These are phyloP conservation scores for Suillus subaureus DNA, from an alignment of 768 basidiomycete species.

Conservation along the genomic window DNA sequence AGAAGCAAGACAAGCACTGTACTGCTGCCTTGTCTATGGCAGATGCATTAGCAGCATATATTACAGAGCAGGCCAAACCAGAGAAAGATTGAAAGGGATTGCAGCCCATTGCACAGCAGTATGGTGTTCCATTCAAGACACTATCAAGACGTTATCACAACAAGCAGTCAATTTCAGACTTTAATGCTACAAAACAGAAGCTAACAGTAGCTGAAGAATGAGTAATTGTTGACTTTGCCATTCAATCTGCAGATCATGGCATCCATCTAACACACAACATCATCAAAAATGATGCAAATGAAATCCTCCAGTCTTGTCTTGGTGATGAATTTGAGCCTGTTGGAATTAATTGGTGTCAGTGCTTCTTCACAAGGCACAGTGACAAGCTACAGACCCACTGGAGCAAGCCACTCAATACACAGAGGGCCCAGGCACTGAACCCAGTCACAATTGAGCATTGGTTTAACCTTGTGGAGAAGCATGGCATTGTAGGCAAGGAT, in stretches of 20 bases:
- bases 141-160: too few relatives aligned
- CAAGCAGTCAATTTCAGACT: too few relatives aligned
- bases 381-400: constrained; percentile 35
- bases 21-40: too few relatives aligned
- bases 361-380: constrained; percentile 30
- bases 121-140: too few relatives aligned
- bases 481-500: constrained; percentile 16
- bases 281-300: constrained; percentile 8
- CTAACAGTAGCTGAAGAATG: background rate
- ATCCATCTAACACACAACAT: background rate
- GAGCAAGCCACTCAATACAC: constrained; percentile 33
- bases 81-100: too few relatives aligned
- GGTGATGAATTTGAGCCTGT: constrained; percentile 15
- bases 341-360: constrained; percentile 29
- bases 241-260: background rate
- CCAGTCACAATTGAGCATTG: constrained; percentile 31
- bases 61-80: too few relatives aligned
- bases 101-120: too few relatives aligned
- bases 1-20: too few relatives aligned
- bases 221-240: background rate
- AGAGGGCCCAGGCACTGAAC: constrained; percentile 34
- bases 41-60: too few relatives aligned
- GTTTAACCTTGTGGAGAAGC: constrained; percentile 35
- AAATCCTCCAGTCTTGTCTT: background rate
- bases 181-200: too few relatives aligned